Conservation (phyloP, 1,139 yeast species). For the Yamadazyma pseudoaaseri region DNA sequence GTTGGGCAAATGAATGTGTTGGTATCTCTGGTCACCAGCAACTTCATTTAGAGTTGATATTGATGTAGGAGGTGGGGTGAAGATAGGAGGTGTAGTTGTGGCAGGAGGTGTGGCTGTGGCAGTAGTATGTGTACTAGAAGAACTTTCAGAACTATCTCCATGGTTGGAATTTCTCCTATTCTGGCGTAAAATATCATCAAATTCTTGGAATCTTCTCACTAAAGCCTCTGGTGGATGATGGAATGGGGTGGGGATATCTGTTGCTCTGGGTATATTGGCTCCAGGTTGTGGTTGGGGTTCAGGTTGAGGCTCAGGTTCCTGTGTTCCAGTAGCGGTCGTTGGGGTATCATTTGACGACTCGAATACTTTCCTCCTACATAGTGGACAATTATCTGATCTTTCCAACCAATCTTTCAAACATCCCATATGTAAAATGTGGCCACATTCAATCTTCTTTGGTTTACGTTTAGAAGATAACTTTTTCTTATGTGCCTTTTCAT, state of each 20-base stretch:
- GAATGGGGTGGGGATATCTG: background rate
- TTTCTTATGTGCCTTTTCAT: conserved; percentile 21
- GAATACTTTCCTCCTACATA: conserved; percentile 78
- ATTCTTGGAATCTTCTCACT: conserved; percentile 8
- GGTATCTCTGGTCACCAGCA: conserved; percentile 15
- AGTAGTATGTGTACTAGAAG: background rate
- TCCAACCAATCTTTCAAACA: conserved; percentile 94
- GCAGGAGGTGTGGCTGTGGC: background rate
- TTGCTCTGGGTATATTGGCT: background rate
- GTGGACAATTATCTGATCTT: conserved; percentile 87
- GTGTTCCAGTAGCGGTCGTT: conserved; percentile 4
- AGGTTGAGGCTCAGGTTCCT: conserved; percentile 6
- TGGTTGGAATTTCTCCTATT: conserved; percentile 1
- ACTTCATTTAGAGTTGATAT: background rate
- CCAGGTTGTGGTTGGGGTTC: conserved; percentile 4
- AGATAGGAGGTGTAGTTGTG: background rate
- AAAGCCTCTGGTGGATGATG: conserved; percentile 1
- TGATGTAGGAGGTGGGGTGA: background rate
- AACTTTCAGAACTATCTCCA: background rate
- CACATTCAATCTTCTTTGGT: conserved; percentile 80
- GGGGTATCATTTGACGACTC: conserved; percentile 8
- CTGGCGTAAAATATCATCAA: conserved; percentile 8
- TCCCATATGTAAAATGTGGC: conserved; percentile 86
- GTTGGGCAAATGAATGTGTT: conserved; percentile 23
- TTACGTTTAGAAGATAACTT: conserved; percentile 40